Evolutionary conservation across 2,329 filamentous ascomycete species (phyloP), one percentile per base, ranked within the genome.

Genomic region (Colletotrichum cordylinicola): DNA sequence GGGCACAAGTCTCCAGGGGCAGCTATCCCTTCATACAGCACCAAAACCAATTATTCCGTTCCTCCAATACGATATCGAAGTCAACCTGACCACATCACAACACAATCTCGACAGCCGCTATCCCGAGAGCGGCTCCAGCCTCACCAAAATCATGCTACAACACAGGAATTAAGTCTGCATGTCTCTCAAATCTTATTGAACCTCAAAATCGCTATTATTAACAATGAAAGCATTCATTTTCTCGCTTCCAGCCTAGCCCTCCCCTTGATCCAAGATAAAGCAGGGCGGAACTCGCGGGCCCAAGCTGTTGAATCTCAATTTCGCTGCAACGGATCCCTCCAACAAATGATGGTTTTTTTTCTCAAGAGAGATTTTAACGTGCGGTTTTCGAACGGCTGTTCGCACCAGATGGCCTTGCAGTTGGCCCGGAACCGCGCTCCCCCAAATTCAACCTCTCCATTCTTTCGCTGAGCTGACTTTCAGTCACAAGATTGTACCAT

Each of bases 391-490:
- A 48, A 18, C 39, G 18, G 6, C 18, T 48, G 18, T 9, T 48
- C 6, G 39, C 18, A 18, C 39, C 9, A 9, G 39, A n/a, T n/a
- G 18, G 1, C 39, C 18, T 48, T 12, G 9, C 3, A n/a, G 39
- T 48, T 4, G 18, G 0, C 39, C 18, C 0, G n/a, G 39, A 12
- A n/a, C 6, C 39, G 39, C 39, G 18, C 18, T 1, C 16, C 9
- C 16, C 39, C 39, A 48, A 1, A n/a, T 48, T 48, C 39, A 48
- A 48, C 1, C 39, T 48, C 39, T 48, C 1, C 39, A 48, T 48
- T 48, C 9, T 4, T 48, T 48, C 18, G 39, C 18, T 48, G 39
- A 48, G 39, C 39, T 48, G 39, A 5, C 3, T 12, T n/a, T 48
- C 39, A 48, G 39, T 48, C 18, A 48, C 39, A n/a, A n/a, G 39